These are phyloP conservation scores for Aspergillus campestris DNA, from an alignment of 495 filamentous ascomycete species.

Conservation along the genomic window DNA sequence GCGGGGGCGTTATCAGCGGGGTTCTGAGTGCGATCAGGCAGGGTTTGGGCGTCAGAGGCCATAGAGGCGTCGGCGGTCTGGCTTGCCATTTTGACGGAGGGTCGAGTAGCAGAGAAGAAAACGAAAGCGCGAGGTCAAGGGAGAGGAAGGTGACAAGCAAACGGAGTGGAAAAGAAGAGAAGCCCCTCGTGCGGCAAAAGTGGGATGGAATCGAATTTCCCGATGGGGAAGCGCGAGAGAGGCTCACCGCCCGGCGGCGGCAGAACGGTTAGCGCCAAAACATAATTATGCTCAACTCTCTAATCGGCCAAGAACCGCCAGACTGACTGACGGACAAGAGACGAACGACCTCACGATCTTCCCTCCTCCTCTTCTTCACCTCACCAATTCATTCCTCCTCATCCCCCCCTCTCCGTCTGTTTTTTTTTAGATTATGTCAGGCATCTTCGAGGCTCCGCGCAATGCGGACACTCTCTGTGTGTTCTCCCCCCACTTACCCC, in stretches of 20 bases:
- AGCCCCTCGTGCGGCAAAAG: constrained; percentile 29
- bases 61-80: constrained; percentile 22
- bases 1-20: constrained; percentile 32
- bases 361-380: too few species aligned
- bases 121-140: constrained; percentile 8
- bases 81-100: constrained; percentile 29
- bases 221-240: constrained; percentile 6
- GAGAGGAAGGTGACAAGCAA: constrained; percentile 2
- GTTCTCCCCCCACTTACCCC: constrained; percentile 11
- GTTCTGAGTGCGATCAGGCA: constrained; percentile 35
- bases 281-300: neutral
- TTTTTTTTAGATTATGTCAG: constrained; percentile 54
- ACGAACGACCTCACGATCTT: too few species aligned
- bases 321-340: constrained; percentile 13
- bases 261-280: constrained; percentile 40
- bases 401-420: constrained; percentile 14
- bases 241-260: constrained; percentile 32
- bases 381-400: constrained; percentile 14
- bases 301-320: neutral
- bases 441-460: constrained; percentile 81
- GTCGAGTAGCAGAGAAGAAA: constrained; percentile 13
- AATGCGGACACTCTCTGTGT: constrained; percentile 80
- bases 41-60: constrained; percentile 23
- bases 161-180: constrained; percentile 13
- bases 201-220: constrained; percentile 27